Evolutionary conservation across 2,329 filamentous ascomycete genomes (phyloP), one percentile per base, ranked within the genome.

Genomic region (Sclerotinia sclerotiorum): DNA sequence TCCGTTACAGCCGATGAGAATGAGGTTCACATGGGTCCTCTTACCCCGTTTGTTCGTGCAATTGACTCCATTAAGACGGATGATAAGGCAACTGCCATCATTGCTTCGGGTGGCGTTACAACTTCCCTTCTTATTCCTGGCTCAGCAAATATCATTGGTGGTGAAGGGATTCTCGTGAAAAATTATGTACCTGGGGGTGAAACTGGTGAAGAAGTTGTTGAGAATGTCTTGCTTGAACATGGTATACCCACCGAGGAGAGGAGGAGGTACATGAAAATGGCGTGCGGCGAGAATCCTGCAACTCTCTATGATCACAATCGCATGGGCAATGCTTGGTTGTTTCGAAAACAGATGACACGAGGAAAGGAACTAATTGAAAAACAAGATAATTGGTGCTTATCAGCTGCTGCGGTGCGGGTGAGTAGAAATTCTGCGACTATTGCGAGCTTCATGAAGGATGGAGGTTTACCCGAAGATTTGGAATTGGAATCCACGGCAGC

Each of bases 261-360:
- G 60, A 70, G 75, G 56, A 69, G 76, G 42, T 82, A 81, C 70
- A 79, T 83, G 76, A 83, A 83, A 72, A 81, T 82, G 78, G 81
- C 81, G 0, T 81, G 80, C 69, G 81, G 81, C 11, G 81, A 82
- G 72, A 83, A 83, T 69, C 80, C 80, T n/a, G 79, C 77, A 68
- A 46, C 68, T 0, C 69, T 76, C 1, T 81, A 81, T 70, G 73
- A 73, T 5, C 79, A 81, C 61, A 79, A 77, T 3, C 77, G 81
- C 32, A 79, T 82, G 74, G 81, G 79, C 1, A 78, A 79, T 68
- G 78, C 79, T 1, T 82, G 76, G 74, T 73, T 78, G 21, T 75
- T 82, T 49, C 75, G 81, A 6, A 74, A 79, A 56, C 80, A 81
- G 56, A 77, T 81, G 57, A 76, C 75, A n/a, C 73, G 74, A 60